A percentile compares a stretch with the other conserved stretches of the same genome.
These are phyloP conservation scores for Solanum habrochaites DNA, from an alignment of 257 asterid genomes.

Conservation along the genomic window DNA sequence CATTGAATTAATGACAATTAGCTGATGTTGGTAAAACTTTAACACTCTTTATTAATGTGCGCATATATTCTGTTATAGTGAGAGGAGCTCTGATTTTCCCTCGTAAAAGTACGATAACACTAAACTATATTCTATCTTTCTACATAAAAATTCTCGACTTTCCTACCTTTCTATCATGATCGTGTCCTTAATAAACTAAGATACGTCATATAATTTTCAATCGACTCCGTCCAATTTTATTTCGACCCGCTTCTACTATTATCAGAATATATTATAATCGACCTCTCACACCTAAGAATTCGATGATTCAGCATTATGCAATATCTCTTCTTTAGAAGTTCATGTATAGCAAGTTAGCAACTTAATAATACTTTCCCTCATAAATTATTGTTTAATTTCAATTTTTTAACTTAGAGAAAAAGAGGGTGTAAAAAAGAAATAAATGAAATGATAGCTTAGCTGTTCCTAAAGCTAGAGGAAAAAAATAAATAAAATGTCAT, in stretches of 20 bases:
- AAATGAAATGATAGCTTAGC: background rate
- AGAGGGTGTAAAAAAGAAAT: background rate
- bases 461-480: background rate
- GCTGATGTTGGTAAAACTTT: background rate
- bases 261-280: too few species aligned
- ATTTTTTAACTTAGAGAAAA: background rate
- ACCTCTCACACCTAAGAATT: background rate
- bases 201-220: background rate
- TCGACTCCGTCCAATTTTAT: background rate
- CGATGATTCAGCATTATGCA: background rate
- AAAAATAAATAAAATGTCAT: background rate
- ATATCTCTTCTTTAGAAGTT: background rate
- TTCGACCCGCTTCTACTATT: background rate
- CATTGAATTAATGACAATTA: too few species aligned
- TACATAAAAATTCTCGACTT: background rate
- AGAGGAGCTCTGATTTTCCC: background rate
- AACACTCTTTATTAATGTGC: background rate
- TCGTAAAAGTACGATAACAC: background rate
- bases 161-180: background rate
- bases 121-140: background rate
- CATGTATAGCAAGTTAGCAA: background rate
- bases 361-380: background rate
- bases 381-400: background rate
- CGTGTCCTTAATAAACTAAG: background rate
- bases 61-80: too few species aligned